Evolutionary conservation across 1,284 basidiomycete species (phyloP), one percentile per base, ranked within the genome.

Genomic region (Testicularia cyperi): DNA sequence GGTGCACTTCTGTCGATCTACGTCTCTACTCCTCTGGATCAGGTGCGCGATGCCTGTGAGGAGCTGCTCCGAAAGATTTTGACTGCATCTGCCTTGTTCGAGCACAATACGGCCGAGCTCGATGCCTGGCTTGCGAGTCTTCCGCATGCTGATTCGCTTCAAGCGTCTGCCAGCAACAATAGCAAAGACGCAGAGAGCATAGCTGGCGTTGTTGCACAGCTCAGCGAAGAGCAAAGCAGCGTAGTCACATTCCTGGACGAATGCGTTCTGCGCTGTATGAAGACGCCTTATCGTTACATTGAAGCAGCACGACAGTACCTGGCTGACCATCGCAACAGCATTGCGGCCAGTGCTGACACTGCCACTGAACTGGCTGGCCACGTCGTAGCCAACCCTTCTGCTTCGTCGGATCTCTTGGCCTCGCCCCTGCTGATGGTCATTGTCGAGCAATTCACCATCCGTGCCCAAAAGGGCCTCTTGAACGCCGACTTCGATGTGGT

Each of bases 211-310:
- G n/a, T n/a, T n/a, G 58, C 3, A 78, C 75, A 9, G 68, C 70
- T 15, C 80, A 80, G 30, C 21, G 9, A 20, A 23, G 33, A 35
- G 81, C 72, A 77, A 9, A 78, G 81, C 26, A 2, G 22, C 12
- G 82, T 92, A 3, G 79, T 88, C 4, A 68, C 79, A 0, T 92
- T 95, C 78, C 63, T 95, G 12, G 92, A 97, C 65, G 88, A 92
- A 34, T 94, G 89, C 69, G 80, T 88, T 6, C 85, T 87, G 44
- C 82, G 89, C n/a, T 90, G 86, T 62, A 71, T 86, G 56, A 91
- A 88, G 78, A 88, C 86, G 1, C 88, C 90, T 0, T 89, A 92
- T 75, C 83, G 85, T 26, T 97, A 95, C 73, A 81, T 94, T 43
- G 92, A 96, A 68, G 84, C 86, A 10, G 54, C 74, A 83, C 43